A percentile compares a stretch with the other conserved stretches of the same genome.
Conservation (phyloP, 352 stramenopile species). For the Sclerospora graminicola region DNA sequence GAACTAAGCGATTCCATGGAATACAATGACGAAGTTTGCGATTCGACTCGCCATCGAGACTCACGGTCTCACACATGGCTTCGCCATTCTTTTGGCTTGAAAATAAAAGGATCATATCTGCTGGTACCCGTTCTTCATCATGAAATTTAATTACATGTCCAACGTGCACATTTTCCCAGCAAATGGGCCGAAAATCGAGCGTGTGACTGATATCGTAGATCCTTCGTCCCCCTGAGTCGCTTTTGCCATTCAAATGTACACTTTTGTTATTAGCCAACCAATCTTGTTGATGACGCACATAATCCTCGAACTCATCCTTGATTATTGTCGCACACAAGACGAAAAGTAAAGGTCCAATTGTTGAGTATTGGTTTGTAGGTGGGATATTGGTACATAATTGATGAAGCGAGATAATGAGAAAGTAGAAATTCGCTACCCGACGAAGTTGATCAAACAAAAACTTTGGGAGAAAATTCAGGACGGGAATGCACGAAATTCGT, state of each 20-base stretch:
- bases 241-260: conserved; percentile 28
- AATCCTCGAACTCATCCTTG: conserved; percentile 82
- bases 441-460: conserved; percentile 83
- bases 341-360: conserved; percentile 74
- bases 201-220: conserved; percentile 15
- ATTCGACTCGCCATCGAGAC: conserved; percentile 86
- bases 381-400: conserved; percentile 72
- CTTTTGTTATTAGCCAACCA: conserved; percentile 72
- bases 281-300: conserved; percentile 62
- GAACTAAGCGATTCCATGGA: no score
- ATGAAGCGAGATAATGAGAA: conserved; percentile 85
- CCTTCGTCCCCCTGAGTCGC: neutral
- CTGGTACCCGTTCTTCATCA: conserved; percentile 71
- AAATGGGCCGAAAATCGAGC: conserved; percentile 34
- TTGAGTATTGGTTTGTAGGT: conserved; percentile 73
- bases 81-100: no score
- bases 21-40: conserved; percentile 82
- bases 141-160: conserved; percentile 74
- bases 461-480: conserved; percentile 81
- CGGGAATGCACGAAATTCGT: conserved; percentile 87
- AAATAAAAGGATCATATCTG: conserved; percentile 77
- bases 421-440: conserved; percentile 89
- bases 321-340: conserved; percentile 84
- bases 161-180: conserved; percentile 71
- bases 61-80: conserved; percentile 79